Evolutionary conservation across 2,329 filamentous ascomycete species (phyloP).

Genomic region (Xylariaceae sp.): DNA sequence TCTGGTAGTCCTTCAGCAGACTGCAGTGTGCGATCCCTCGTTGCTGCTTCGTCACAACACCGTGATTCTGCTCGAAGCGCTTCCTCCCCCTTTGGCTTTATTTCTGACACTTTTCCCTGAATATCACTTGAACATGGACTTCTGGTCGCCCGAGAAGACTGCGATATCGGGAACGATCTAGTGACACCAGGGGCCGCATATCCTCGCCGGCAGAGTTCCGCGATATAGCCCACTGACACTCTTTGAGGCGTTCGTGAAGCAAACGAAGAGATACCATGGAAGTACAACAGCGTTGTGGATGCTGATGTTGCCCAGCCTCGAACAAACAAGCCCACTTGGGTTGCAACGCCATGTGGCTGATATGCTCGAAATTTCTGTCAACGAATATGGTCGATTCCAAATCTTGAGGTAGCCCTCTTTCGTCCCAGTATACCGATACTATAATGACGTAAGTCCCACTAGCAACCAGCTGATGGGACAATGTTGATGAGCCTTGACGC

Average conservation of each 20-base stretch:
- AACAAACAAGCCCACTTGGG: not conserved
- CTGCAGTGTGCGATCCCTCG: no score
- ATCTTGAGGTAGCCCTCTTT: not conserved
- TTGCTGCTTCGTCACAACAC: no score
- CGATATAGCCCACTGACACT: not conserved
- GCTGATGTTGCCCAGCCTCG: not conserved
- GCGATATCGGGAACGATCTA: not conserved
- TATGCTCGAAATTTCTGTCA: constrained; percentile 4
- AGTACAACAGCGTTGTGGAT: not conserved
- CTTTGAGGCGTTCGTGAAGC: not conserved
- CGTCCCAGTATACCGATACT: constrained; percentile 15
- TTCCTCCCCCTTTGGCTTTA: no score
- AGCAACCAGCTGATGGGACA: constrained; percentile 18
- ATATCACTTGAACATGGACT: constrained; percentile 11
- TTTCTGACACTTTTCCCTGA: no score
- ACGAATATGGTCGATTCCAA: constrained; percentile 10
- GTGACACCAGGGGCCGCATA: constrained; percentile 1
- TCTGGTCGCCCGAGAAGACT: constrained; percentile 6
- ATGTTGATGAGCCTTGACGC: not conserved
- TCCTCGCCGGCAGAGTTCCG: not conserved
- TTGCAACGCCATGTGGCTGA: constrained; percentile 1
- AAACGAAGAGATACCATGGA: not conserved
- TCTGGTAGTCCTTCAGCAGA: no score
- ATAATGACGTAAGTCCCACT: constrained; percentile 5
- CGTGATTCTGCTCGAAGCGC: no score